Conservation (phyloP, 2,329 filamentous ascomycete species). For the Claviceps arundinis region DNA sequence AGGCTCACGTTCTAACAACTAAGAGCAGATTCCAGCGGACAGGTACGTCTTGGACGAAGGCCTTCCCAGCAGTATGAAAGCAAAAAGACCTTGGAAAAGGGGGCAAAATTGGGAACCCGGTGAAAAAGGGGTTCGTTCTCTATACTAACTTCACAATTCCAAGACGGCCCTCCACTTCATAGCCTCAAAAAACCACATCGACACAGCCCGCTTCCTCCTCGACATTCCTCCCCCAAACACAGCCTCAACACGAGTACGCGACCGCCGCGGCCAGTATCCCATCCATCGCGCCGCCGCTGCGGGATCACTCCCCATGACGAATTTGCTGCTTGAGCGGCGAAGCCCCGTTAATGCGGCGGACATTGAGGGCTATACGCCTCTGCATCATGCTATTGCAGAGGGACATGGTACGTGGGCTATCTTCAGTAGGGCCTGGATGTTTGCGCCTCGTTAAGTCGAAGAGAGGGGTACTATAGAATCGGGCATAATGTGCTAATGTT, state of each 20-base stretch:
- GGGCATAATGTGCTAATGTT: not conserved
- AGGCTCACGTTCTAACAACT: not conserved
- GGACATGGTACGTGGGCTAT: conserved; percentile 39
- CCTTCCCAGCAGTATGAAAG: not conserved
- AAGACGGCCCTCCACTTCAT: conserved; percentile 85
- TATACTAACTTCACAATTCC: not conserved
- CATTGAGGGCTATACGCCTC: conserved; percentile 66
- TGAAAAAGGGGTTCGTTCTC: too few species aligned
- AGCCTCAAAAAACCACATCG: conserved; percentile 77
- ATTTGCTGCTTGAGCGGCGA: conserved; percentile 58
- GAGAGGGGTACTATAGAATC: too few species aligned
- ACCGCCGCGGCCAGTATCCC: conserved; percentile 77
- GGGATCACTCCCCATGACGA: conserved; percentile 78
- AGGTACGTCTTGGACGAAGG: conserved; percentile 26
- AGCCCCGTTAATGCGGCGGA: conserved; percentile 81
- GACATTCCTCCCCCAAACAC: conserved; percentile 40
- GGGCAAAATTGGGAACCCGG: too few species aligned
- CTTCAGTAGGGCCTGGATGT: too few species aligned
- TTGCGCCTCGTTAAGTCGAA: too few species aligned
- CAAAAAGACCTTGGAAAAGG: not conserved
- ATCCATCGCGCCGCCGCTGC: conserved; percentile 85
- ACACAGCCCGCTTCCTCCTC: conserved; percentile 67
- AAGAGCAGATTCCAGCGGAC: conserved; percentile 38
- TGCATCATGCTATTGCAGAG: conserved; percentile 79
- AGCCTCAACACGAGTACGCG: conserved; percentile 67